Evolutionary conservation across 78 protist species (phyloP).

Genomic region (Trichosphaerium sp.): DNA sequence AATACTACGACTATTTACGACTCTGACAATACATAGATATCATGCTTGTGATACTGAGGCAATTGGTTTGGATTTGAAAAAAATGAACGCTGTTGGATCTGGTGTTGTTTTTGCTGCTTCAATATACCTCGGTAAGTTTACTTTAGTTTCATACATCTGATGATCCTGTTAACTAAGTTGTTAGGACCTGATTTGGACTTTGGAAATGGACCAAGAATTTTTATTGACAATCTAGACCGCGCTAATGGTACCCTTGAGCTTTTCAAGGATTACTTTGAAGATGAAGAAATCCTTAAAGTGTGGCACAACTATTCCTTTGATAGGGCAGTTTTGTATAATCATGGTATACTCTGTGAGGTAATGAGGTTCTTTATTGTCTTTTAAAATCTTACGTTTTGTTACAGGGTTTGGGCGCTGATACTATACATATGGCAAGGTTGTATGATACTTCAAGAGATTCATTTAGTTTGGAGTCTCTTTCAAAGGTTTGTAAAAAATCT

Average conservation of each 20-base stretch:
- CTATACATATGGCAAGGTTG: conserved; percentile 76
- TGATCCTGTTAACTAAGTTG: conserved; percentile 45
- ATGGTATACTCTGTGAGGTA: conserved; percentile 25
- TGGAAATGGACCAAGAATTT: conserved; percentile 27
- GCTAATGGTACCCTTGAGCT: not conserved
- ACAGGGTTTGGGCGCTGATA: conserved; percentile 69
- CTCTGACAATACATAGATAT: not conserved
- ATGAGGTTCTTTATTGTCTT: no score
- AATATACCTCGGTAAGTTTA: not conserved
- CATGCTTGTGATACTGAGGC: conserved; percentile 58
- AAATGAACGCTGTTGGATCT: conserved; percentile 41
- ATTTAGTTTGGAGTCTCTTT: conserved; percentile 38
- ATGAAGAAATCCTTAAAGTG: conserved; percentile 31
- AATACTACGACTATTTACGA: not conserved
- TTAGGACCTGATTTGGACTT: conserved; percentile 47
- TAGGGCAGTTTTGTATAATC: conserved; percentile 44
- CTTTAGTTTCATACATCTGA: not conserved
- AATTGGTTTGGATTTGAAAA: conserved; percentile 31
- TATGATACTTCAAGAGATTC: conserved; percentile 58
- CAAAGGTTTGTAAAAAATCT: conserved; percentile 27
- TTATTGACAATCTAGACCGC: conserved; percentile 38
- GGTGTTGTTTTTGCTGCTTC: no score
- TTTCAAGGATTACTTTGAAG: conserved; percentile 27
- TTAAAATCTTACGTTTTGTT: no score
- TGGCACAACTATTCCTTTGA: conserved; percentile 75